Conservation (phyloP, 345 rosid species). For the Viola odorata region DNA sequence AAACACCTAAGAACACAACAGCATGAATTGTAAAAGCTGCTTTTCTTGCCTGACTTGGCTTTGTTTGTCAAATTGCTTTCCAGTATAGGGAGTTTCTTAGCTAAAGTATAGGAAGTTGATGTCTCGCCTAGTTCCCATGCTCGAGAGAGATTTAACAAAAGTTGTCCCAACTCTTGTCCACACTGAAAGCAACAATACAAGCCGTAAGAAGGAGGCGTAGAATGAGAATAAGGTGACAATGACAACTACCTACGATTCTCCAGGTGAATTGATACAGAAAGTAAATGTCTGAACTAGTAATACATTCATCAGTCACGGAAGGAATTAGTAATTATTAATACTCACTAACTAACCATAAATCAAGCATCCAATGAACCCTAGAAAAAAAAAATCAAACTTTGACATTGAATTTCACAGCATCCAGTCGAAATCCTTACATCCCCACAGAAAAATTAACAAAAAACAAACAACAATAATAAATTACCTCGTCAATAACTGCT, state of each 20-base stretch:
- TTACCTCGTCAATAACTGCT: conserved; percentile 67
- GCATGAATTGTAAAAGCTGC: conserved; percentile 18
- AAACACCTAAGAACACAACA: conserved; percentile 17
- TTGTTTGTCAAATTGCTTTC: conserved; percentile 44
- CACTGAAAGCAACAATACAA: conserved; percentile 45
- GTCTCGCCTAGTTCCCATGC: conserved; percentile 85
- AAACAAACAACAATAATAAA: conserved; percentile 17
- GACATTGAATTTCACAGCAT: too few species aligned
- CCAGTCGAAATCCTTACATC: too few species aligned
- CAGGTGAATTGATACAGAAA: too few species aligned
- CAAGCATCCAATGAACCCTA: too few species aligned
- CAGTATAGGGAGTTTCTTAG: conserved; percentile 49
- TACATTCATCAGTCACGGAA: too few species aligned
- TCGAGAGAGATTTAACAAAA: conserved; percentile 58
- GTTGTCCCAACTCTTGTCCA: conserved; percentile 74
- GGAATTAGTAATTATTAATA: too few species aligned
- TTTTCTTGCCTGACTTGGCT: conserved; percentile 64
- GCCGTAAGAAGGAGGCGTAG: background rate
- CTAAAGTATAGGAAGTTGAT: conserved; percentile 55
- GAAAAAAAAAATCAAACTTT: too few species aligned
- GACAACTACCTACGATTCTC: too few species aligned
- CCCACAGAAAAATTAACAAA: conserved; percentile 7
- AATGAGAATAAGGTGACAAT: background rate
- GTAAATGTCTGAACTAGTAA: too few species aligned
- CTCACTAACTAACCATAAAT: too few species aligned